Evolutionary conservation across 805 yeast genomes (phyloP), one percentile per base, ranked within the genome.

Genomic region (Ogataea corticis): DNA sequence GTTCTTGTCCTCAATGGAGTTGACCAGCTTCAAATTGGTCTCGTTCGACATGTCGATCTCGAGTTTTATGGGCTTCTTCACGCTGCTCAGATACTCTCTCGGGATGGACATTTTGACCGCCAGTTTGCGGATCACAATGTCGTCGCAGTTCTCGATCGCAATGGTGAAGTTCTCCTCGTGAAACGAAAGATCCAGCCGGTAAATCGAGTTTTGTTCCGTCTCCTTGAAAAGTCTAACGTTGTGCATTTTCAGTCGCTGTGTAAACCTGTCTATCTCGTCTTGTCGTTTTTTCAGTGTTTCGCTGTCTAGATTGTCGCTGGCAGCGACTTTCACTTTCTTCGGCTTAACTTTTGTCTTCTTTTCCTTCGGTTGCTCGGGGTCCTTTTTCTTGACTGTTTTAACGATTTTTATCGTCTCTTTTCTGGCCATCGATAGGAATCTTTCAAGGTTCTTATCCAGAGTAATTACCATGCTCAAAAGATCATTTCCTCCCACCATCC

Each of bases 341-440:
- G 42, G 42, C 16, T 43, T 46, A 23, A 16, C 33, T 23, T 42
- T 25, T 6, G 25, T 6, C 14, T 41, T 40, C 38, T 32, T 23
- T 17, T 48, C 41, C 16, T 48, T 41, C 23, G 30, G 29, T 18
- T 37, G 33, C 30, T 44, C 38, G 14, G 34, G 18, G 14, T 36
- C 35, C 25, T 30, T 33, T n/a, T 46, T 47, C 42, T 55, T 58
- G n/a, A 54, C 55, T 11, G 57, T 53, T 38, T 55, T 62, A 21
- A 83, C 82, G 53, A 85, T 72, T 57, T 81, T 85, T 48, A 85
- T 67, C 0, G 87, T 82, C 17, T 76, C 78, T 34, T 75, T 72
- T 54, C 81, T 82, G 51, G 83, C 83, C 62, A 73, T 74, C 38
- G 76, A 72, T 45, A 86, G 67, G 54, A 83, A 79, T 34, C 58